Conservation (phyloP, 495 filamentous ascomycete species). For the Neurospora africana region DNA sequence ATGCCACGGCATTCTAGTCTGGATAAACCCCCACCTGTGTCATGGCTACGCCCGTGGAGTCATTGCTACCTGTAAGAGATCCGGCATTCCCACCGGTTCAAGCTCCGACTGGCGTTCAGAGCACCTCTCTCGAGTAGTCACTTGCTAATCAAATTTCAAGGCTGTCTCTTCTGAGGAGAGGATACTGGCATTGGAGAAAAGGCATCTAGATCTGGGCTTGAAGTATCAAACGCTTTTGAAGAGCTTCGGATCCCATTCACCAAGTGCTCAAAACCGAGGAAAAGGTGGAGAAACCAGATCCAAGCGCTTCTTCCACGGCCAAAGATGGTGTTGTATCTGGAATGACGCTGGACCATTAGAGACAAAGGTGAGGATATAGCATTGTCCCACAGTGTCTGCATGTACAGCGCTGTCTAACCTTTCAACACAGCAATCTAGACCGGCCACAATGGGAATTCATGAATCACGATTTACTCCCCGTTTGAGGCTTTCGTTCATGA, state of each 20-base stretch:
- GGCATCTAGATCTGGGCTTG: neutral
- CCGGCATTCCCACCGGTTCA: neutral
- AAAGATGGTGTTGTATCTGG: neutral
- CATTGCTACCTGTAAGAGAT: neutral
- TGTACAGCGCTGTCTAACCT: neutral
- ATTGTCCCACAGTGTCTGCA: neutral
- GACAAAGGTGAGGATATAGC: neutral
- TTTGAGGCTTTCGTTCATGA: neutral
- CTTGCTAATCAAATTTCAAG: neutral
- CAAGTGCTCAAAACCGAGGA: neutral
- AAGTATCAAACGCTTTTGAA: neutral
- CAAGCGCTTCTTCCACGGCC: neutral
- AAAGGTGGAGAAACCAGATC: neutral
- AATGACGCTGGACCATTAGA: neutral
- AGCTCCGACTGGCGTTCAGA: neutral
- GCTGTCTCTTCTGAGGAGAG: neutral
- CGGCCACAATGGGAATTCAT: neutral
- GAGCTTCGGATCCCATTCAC: neutral
- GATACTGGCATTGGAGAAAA: neutral
- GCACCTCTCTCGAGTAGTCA: neutral
- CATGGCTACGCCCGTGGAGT: neutral
- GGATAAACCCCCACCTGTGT: neutral
- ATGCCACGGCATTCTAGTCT: neutral
- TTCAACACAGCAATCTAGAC: neutral
- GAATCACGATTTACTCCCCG: neutral